Base-by-base conservation (phyloP, 2,329 filamentous ascomycete genomes). In the Diaporthe citriasiana region DNA sequence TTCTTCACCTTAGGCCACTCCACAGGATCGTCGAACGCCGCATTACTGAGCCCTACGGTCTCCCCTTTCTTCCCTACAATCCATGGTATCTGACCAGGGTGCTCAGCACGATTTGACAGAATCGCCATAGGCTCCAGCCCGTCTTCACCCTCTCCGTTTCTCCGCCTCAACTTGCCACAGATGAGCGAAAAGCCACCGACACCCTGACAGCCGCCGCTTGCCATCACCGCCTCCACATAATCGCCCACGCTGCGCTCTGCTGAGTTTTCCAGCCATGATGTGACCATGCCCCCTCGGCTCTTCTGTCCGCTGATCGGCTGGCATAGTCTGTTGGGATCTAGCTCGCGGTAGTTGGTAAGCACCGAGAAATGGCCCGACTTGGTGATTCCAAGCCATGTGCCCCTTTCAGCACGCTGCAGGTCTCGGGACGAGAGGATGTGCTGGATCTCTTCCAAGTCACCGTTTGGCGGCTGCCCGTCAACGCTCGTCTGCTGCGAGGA, bases 131-230 rank as follows among this genome's bases (percentile, higher is more conserved):
- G 87, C 74, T 89, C 84, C 30, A 87, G 79, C 35, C 75, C 74
- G 17, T 77, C 77, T 33, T 78, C 78, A 17, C 30, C 42, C n/a
- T 33, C 66, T 40, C 19, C 75, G 71, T 59, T 74, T 73, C 73
- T 65, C n/a, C 56, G 45, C 30, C 83, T 81, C 77, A 93, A 83
- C 78, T 90, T 91, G 12, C 89, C 90, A 76, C 90, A 92, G n/a
- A 92, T 85, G 79, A 93, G 87, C 33, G 89, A 92, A 79, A 93
- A 93, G 0, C 91, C 91, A 9, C 91, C 91, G 22, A 93, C 89
- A 66, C 89, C 90, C 78, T 88, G 88, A 30, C 91, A 87, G 13
- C 88, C 85, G 30, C 84, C 84, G 38, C 86, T 86, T 53, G 86
- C 84, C 65, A 92, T 85, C 77, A 92, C 83, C 13, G 84, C 83